Evolutionary conservation across 768 basidiomycete species (phyloP).

Genomic region (Naganishia antarctica): DNA sequence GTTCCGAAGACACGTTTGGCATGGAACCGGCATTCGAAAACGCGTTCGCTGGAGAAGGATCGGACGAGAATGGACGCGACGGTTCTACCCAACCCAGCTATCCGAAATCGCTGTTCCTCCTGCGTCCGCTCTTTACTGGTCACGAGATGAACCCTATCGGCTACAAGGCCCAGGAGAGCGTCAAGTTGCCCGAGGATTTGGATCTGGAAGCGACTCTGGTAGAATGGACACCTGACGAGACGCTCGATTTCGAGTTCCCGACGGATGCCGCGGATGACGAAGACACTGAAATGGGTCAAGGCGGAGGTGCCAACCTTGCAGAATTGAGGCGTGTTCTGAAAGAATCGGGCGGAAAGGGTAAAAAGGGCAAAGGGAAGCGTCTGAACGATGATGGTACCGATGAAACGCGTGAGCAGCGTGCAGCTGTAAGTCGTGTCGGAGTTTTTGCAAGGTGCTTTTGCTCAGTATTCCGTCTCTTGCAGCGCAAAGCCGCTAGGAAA

Average conservation of each 20-base stretch:
- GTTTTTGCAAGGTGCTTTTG: too few relatives aligned
- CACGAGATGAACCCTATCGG: constrained; percentile 86
- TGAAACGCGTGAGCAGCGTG: constrained; percentile 53
- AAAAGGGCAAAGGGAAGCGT: constrained; percentile 33
- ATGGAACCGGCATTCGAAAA: constrained; percentile 3
- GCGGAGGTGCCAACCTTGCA: constrained; percentile 43
- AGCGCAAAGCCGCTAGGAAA: constrained; percentile 72
- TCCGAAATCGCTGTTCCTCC: constrained; percentile 83
- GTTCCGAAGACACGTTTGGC: neutral
- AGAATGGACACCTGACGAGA: constrained; percentile 49
- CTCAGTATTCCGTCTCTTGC: constrained; percentile 21
- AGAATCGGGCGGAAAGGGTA: constrained; percentile 49
- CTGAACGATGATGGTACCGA: constrained; percentile 52
- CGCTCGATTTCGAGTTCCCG: constrained; percentile 29
- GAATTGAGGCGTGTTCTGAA: constrained; percentile 40
- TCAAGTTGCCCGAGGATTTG: constrained; percentile 75
- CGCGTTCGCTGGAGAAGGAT: constrained; percentile 10
- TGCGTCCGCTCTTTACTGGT: constrained; percentile 68
- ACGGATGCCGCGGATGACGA: constrained; percentile 32
- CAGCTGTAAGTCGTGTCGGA: constrained; percentile 55
- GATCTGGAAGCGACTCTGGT: constrained; percentile 83
- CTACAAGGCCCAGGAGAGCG: constrained; percentile 68
- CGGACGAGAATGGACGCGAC: constrained; percentile 25
- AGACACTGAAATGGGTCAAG: constrained; percentile 45
- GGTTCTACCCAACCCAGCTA: constrained; percentile 56